A percentile compares a stretch with the other conserved stretches of the same genome.
phyloP scores from a whole-genome alignment of 208 protist genomes.

The Leishmania amazonensis region DNA sequence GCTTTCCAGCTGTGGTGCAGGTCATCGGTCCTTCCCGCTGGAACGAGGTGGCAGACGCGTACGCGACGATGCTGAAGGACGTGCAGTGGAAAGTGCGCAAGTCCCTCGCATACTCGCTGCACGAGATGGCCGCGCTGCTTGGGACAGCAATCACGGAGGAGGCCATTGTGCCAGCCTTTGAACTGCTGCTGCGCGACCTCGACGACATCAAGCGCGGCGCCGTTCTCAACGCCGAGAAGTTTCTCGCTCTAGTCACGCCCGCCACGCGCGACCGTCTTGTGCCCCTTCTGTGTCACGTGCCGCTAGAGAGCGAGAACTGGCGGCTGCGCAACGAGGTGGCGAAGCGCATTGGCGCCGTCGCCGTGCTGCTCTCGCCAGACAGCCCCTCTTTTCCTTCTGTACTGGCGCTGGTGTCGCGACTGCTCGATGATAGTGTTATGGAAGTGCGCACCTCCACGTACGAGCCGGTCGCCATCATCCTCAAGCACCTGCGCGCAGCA shows the following conservation, averaged over 20 bases:
- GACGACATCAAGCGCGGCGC: constrained; percentile 96
- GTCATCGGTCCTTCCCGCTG: constrained; percentile 86
- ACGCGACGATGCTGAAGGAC: constrained; percentile 94
- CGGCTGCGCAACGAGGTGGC: constrained; percentile 92
- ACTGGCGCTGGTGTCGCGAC: constrained; percentile 68
- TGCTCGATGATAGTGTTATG: constrained; percentile 92
- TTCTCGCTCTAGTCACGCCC: constrained; percentile 72
- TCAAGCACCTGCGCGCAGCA: constrained; percentile 60
- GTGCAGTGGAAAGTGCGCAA: constrained; percentile 96
- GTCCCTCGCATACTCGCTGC: constrained; percentile 94
- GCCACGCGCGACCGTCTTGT: constrained; percentile 74
- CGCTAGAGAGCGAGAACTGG: constrained; percentile 94
- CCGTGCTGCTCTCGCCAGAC: constrained; percentile 65
- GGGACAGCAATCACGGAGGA: constrained; percentile 88
- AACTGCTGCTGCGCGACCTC: constrained; percentile 95
- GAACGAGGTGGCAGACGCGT: constrained; percentile 90
- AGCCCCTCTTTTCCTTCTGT: constrained; percentile 55
- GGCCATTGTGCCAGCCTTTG: constrained; percentile 88
- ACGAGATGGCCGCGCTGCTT: constrained; percentile 94
- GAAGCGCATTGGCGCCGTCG: constrained; percentile 83
- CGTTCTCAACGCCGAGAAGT: constrained; percentile 81
- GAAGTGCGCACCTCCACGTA: constrained; percentile 87
- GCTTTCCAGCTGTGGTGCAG: constrained; percentile 94
- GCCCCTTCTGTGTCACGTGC: constrained; percentile 71
- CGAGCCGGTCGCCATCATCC: constrained; percentile 70